Evolutionary conservation across 106 monocot species (phyloP).

Genomic region (Acorus calamus): DNA sequence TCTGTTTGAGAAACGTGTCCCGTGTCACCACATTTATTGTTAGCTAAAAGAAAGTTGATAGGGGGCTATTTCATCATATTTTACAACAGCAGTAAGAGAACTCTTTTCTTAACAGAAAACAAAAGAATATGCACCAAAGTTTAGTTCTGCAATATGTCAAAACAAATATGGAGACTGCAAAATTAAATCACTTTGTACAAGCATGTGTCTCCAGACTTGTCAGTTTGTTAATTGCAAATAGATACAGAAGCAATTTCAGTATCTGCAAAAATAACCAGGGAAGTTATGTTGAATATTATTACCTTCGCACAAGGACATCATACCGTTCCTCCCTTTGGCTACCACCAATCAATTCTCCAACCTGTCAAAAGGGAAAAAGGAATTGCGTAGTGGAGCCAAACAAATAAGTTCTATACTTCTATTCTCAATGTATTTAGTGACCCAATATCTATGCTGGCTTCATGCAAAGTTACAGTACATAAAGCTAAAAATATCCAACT

Average conservation of each 20-base stretch:
- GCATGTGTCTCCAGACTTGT: no score
- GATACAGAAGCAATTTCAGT: background rate
- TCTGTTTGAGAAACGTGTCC: no score
- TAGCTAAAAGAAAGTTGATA: no score
- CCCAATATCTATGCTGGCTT: no score
- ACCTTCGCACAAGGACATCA: slow-evolving; percentile 69
- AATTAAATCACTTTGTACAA: no score
- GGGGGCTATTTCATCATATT: no score
- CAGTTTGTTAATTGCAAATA: no score
- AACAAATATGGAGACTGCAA: background rate
- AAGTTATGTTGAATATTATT: slow-evolving; percentile 1
- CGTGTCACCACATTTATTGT: no score
- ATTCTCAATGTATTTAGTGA: no score
- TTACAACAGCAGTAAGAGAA: no score
- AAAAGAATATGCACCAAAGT: background rate
- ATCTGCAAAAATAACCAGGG: background rate
- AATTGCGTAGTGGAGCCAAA: background rate
- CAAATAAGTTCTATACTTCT: background rate
- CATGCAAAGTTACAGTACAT: no score
- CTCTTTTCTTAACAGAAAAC: background rate
- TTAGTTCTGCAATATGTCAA: background rate
- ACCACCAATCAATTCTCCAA: slow-evolving; percentile 91
- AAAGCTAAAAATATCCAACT: no score
- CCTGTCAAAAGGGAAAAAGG: slow-evolving; percentile 29
- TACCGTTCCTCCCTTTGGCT: slow-evolving; percentile 91